Evolutionary conservation across 306 rosid species (phyloP), one percentile per base, ranked within the genome.

Genomic region (Pyrus betulifolia): DNA sequence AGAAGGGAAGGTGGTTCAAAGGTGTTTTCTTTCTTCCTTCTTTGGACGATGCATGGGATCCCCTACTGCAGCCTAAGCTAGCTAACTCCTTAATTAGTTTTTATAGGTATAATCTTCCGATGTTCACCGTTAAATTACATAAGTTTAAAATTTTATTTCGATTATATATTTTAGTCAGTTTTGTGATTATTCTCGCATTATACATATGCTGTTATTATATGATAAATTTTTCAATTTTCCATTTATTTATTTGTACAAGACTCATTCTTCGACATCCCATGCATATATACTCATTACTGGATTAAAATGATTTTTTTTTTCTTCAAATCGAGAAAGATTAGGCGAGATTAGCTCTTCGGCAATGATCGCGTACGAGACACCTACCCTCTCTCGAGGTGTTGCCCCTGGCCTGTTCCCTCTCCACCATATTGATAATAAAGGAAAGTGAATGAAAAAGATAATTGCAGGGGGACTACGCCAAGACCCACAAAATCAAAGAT

Each of bases 321-420:
- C 40, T 35, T 35, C 9, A 7, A 38, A 38, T 38, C 10, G 10
- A 38, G 42, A 38, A 38, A 38, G 42, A 38, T 38, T 38, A 38
- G 42, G 0, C 0, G 9, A 38, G 42, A 38, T 7, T 6, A 7
- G 42, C 4, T 7, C 0, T 38, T 38, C 0, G 10, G 0, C 2
- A 38, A 38, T 38, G 10, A 0, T 38, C 9, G 10, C 10, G 0
- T 35, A 0, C 0, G 40, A 35, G 40, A 35, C 8, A 35, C 40
- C 40, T 6, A 35, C 40, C 40, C 2, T 35, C 40, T 35, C 2
- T 35, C 8, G 8, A 35, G 8, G 40, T 35, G 40, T 35, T 35
- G 40, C 40, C 40, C 40, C 2, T 35, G 40, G 40, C 40, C 40
- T 2, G 7, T 35, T 6, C 40, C 40, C 40, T 35, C 40, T 35